Conservation (phyloP, 139 green algal species). For the Ulvella scutata region DNA sequence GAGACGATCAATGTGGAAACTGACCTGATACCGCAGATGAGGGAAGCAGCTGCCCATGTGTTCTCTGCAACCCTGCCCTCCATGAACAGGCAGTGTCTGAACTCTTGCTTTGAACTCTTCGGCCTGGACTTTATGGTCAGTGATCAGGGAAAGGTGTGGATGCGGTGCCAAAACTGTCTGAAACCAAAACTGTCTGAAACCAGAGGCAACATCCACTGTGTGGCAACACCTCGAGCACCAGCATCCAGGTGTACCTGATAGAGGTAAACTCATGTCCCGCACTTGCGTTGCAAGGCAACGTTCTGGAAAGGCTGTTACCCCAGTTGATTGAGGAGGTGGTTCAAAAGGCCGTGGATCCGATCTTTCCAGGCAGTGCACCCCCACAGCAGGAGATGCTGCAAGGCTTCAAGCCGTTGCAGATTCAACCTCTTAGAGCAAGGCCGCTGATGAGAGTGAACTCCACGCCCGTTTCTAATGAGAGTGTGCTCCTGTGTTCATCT, state of each 20-base stretch:
- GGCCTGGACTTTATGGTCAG: constrained; percentile 49
- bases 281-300: constrained; percentile 19
- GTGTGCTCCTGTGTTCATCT: too few relatives aligned
- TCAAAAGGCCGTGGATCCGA: constrained; percentile 21
- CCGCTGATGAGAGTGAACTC: too few relatives aligned
- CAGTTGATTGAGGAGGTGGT: constrained; percentile 31
- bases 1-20: constrained; percentile 12
- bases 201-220: background rate
- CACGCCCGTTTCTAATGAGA: too few relatives aligned
- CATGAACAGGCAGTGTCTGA: constrained; percentile 21
- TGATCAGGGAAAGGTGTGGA: constrained; percentile 7
- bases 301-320: constrained; percentile 29
- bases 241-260: constrained; percentile 23
- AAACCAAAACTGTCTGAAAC: background rate
- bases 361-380: constrained; percentile 7
- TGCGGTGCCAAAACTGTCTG: background rate
- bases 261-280: constrained; percentile 45
- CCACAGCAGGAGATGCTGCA: background rate
- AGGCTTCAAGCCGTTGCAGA: background rate
- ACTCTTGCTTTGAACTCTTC: constrained; percentile 32
- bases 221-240: background rate
- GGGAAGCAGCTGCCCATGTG: constrained; percentile 8
- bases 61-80: constrained; percentile 9
- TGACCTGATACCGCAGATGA: constrained; percentile 20
- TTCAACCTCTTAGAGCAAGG: background rate